Base-by-base conservation (phyloP, 345 rosid genomes). In the Aquilaria yunnanensis region DNA sequence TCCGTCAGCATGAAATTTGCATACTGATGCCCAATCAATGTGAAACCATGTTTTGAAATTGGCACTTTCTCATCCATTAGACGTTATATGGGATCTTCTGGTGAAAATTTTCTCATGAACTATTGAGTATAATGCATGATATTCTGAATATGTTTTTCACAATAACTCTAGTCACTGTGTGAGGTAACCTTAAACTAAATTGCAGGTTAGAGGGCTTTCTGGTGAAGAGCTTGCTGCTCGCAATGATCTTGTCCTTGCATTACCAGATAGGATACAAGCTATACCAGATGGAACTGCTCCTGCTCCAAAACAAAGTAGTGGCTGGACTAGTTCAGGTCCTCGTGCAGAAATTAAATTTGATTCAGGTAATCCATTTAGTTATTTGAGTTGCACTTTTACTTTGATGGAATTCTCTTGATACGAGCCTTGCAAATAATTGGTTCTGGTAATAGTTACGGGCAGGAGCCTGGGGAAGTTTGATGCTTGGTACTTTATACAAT, bases 221-320 rank as follows among this genome's bases (percentile, higher is more conserved):
- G 80, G 85, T 0, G 99, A 90, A 77, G 99, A 94, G 74, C 67
- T 91, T 72, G 73, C 87, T 71, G 93, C 91, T 13, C 91, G 96
- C 52, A 85, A 84, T 74, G 99, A 91, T 75, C 79, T 91, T 67
- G 97, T 85, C 55, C 93, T 88, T 74, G 97, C 96, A 37, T 82
- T 95, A 76, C 96, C 93, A 1, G 83, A 84, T 56, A 91, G 96
- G 84, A 95, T 95, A 73, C 85, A 91, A 77, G 85, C 84, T 58
- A 95, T 95, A 69, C 90, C 97, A 37, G 99, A 95, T 75, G 97
- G 96, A 62, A 77, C 88, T 75, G 84, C 94, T 1, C 74, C 96
- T 84, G 84, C 87, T 59, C 82, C 90, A 53, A 91, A 91, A 78
- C 85, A 66, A 67, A 61, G 77, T 70, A 84, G 89, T 66, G 94